Base-by-base conservation (phyloP, 257 asterid genomes). In the Ehretia macrophylla region DNA sequence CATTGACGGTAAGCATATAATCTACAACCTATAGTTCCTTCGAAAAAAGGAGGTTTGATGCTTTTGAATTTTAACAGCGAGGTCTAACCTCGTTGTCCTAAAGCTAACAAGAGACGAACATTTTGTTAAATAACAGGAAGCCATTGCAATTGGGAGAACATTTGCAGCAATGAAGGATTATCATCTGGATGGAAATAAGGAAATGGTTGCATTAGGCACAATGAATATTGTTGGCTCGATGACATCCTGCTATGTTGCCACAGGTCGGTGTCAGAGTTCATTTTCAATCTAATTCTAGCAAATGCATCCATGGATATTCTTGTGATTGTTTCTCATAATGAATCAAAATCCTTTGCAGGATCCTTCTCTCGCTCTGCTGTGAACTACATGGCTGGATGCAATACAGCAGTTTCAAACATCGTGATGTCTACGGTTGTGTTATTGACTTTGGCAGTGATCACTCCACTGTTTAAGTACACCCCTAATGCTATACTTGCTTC, bases 361-460 rank as follows among this genome's bases (percentile, higher is more conserved):
- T 87, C 96, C 11, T 85, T 88, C 64, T 88, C 96, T 1, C 61
- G 87, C 56, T 81, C 93, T 5, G 93, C 95, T 0, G 95, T 88
- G 53, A 88, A 88, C 68, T 76, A 79, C 67, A 81, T 72, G 62
- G 92, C 96, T 16, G 96, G 95, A 16, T 83, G 95, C 73, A 81
- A 79, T 69, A 85, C 88, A 0, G 86, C 76, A 37, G 81, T 81
- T 17, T 86, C 96, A 1, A 88, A 88, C 68, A 58, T 83, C 45
- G 90, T 88, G 27, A 78, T 78, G 83, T 72, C 78, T 4, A 53
- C 60, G n/a, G 63, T 79, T 19, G 81, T 78, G 44, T 55, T 78
- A 49, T 54, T 78, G 53, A 53, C 70, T 1, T 42, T 78, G 14
- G 60, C 59, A 42, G 45, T 78, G 10, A 49, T 75, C 49, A 78